These are phyloP conservation scores for Aciculosporium take DNA, from an alignment of 2,329 filamentous ascomycete species.

Conservation along the genomic window DNA sequence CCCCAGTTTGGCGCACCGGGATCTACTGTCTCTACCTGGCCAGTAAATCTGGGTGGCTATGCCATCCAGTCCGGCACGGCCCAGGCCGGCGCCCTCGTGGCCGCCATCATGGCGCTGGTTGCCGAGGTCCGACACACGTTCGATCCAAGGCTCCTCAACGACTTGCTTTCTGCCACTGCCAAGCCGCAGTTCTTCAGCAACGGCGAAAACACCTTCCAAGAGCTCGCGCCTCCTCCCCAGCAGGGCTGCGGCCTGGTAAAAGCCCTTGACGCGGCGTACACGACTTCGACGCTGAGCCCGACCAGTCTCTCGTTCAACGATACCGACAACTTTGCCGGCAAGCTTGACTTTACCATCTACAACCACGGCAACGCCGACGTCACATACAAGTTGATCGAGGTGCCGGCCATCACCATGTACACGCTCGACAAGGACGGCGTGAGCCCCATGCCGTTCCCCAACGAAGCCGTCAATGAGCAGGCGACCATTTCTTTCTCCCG, in stretches of 20 bases:
- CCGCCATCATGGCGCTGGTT: constrained; percentile 39
- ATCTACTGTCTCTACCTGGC: constrained; percentile 43
- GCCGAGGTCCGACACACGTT: constrained; percentile 33
- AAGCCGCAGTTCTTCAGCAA: constrained; percentile 34
- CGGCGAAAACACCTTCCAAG: constrained; percentile 18
- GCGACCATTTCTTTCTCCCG: constrained; percentile 29
- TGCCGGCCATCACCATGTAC: constrained; percentile 38
- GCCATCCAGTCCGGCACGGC: constrained; percentile 41
- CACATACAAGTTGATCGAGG: constrained; percentile 36
- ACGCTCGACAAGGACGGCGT: constrained; percentile 23
- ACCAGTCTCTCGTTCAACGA: constrained; percentile 49
- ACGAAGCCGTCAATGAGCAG: constrained; percentile 23
- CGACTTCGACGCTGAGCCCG: constrained; percentile 35
- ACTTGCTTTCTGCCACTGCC: constrained; percentile 34
- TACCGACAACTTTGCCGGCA: constrained; percentile 37
- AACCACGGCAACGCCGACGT: constrained; percentile 37
- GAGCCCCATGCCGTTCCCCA: constrained; percentile 29
- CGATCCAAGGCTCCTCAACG: constrained; percentile 33
- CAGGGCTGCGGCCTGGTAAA: constrained; percentile 46
- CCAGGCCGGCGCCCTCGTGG: constrained; percentile 42
- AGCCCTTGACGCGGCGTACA: constrained; percentile 41
- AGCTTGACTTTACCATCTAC: constrained; percentile 36
- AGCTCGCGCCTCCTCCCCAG: constrained; percentile 42
- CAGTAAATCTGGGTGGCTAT: constrained; percentile 30
- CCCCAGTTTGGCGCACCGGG: constrained; percentile 42